phyloP scores from a whole-genome alignment of 495 filamentous ascomycete genomes.

The Stereocaulon alpinum region DNA sequence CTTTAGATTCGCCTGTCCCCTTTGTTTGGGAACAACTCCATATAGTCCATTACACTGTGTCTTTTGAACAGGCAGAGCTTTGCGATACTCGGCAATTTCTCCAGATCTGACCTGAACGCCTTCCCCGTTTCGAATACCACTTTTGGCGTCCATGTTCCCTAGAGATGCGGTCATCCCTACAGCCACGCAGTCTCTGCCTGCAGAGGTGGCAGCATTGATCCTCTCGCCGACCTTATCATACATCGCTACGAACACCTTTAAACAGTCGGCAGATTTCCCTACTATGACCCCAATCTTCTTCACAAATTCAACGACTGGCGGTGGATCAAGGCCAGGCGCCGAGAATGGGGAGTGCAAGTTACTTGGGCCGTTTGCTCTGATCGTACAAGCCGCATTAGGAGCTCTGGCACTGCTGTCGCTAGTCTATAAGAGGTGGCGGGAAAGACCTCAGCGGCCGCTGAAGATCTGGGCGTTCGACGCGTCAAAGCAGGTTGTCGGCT shows the following conservation, averaged over 20 bases:
- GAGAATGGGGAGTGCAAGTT: conserved; percentile 64
- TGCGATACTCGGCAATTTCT: not conserved
- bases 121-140: not conserved
- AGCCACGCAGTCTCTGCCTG: conserved; percentile 4
- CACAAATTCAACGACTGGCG: conserved; percentile 17
- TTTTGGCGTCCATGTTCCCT: conserved; percentile 2
- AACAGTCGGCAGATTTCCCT: conserved; percentile 14
- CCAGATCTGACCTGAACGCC: not conserved
- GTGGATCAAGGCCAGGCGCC: conserved; percentile 23
- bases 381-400: conserved; percentile 85
- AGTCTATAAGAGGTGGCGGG: conserved; percentile 87
- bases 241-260: conserved; percentile 6
- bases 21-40: not conserved
- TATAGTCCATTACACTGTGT: not conserved
- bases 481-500: conserved; percentile 95
- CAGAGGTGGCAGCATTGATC: conserved; percentile 10
- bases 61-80: not conserved
- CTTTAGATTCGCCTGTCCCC: not conserved
- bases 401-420: conserved; percentile 70
- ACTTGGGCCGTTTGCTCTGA: conserved; percentile 74
- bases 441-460: conserved; percentile 80
- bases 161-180: conserved; percentile 8
- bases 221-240: conserved; percentile 8
- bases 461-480: conserved; percentile 96
- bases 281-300: conserved; percentile 11